Base-by-base conservation (phyloP, 176 grass and related monocot species). In the Luzula sylvatica region DNA sequence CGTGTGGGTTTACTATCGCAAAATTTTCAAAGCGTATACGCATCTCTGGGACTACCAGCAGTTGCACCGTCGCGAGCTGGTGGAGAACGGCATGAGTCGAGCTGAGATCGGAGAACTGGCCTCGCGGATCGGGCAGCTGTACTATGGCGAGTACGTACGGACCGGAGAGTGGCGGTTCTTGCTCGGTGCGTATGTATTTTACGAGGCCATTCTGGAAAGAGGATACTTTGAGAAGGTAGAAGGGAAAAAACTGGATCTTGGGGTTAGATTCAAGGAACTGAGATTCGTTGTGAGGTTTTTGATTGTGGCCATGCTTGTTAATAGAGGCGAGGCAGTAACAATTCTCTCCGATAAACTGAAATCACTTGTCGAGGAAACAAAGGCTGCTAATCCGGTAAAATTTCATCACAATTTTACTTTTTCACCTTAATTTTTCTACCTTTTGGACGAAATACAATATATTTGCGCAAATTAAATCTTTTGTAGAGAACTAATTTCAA, bases 11-110 rank as follows among this genome's bases (percentile, higher is more conserved):
- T 83, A 98, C 78, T 9, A 35, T 35, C 59, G 80, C 0, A 87
- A 94, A 73, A 81, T 72, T 55, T 98, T 98, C 93, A 98, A 98
- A 78, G 86, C 86, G 9, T 98, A 98, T 72, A 98, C 93, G 50
- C 64, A 76, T 3, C 75, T 98, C 25, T 98, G 93, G 93, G 50
- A 77, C 13, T 75, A 87, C 56, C 93, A 98, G 75, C 93, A 83
- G 75, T 66, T 69, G 18, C 75, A 74, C 20, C 86, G 93, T 11
- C 59, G 51, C 18, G 75, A 98, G 32, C 78, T 98, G 59, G 82
- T 98, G 43, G 72, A 64, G 0, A 70, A 24, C 3, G 93, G 93
- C 16, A 77, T 98, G 2, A 74, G 69, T 4, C 93, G 93, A 42
- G 86, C 74, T 65, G 93, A 92, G 74, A 92, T 98, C 42, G 93